A percentile compares a stretch with the other conserved stretches of the same genome.
These are phyloP conservation scores for Clonostachys rhizophaga DNA, from an alignment of 2,329 filamentous ascomycete genomes.

Conservation along the genomic window DNA sequence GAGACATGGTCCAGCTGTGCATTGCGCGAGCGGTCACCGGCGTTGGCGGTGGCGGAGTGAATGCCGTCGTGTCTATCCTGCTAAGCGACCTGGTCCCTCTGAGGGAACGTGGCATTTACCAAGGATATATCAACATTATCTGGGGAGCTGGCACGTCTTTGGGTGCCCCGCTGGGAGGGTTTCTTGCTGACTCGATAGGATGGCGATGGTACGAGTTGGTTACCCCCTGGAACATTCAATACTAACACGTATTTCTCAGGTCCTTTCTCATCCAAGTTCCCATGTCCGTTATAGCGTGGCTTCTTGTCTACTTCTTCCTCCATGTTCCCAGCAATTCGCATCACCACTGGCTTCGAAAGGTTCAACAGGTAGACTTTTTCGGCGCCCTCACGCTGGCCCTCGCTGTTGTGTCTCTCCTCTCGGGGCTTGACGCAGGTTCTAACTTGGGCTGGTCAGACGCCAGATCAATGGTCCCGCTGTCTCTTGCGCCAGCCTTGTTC, in stretches of 20 bases:
- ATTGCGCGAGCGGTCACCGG: constrained; percentile 47
- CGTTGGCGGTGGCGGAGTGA: constrained; percentile 69
- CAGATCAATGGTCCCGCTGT: constrained; percentile 53
- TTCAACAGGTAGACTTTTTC: constrained; percentile 67
- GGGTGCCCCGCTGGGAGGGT: constrained; percentile 66
- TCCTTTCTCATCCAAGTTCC: constrained; percentile 70
- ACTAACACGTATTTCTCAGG: constrained; percentile 28
- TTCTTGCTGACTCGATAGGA: constrained; percentile 67
- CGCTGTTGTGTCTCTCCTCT: constrained; percentile 61
- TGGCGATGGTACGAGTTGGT: constrained; percentile 60
- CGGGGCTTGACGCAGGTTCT: constrained; percentile 69
- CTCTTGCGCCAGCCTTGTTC: constrained; percentile 54
- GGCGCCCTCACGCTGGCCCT: constrained; percentile 63
- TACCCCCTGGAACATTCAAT: not conserved
- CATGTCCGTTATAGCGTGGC: constrained; percentile 59
- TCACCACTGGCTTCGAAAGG: constrained; percentile 56
- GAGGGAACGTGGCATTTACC: constrained; percentile 67
- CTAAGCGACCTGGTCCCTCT: constrained; percentile 64
- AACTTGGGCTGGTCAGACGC: constrained; percentile 64
- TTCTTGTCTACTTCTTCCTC: constrained; percentile 58
- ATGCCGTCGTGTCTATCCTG: constrained; percentile 63
- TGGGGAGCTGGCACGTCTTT: constrained; percentile 63
- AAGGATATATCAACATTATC: constrained; percentile 68
- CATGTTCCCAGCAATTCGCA: constrained; percentile 57
- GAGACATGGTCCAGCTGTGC: constrained; percentile 58